Conservation (phyloP, 306 rosid species). For the Cucurbita argyrosperma region DNA sequence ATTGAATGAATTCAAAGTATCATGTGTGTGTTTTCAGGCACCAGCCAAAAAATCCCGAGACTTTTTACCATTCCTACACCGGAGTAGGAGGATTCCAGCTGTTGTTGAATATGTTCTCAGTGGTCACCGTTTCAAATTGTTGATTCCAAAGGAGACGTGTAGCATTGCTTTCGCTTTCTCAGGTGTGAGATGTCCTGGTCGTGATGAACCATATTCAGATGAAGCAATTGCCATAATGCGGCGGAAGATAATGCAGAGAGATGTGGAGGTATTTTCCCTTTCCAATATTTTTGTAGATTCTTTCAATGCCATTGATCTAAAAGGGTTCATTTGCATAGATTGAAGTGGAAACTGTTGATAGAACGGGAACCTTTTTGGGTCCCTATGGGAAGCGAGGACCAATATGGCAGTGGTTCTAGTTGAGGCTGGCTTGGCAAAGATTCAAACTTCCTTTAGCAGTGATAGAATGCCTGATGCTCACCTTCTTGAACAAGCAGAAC, state of each 20-base stretch:
- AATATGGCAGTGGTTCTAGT: constrained; percentile 64
- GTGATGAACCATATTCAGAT: constrained; percentile 78
- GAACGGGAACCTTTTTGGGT: constrained; percentile 91
- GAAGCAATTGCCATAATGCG: constrained; percentile 96
- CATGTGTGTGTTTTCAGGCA: constrained; percentile 34
- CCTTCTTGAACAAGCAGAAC: constrained; percentile 77
- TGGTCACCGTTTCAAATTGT: constrained; percentile 95
- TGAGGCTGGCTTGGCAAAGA: constrained; percentile 90
- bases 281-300: background rate
- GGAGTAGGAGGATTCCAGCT: constrained; percentile 82
- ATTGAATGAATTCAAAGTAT: background rate
- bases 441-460: constrained; percentile 70
- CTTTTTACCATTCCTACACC: constrained; percentile 78
- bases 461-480: constrained; percentile 82
- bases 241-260: constrained; percentile 95
- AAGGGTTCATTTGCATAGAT: constrained; percentile 28
- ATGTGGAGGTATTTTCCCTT: constrained; percentile 59
- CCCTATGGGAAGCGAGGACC: constrained; percentile 77
- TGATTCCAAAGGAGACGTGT: constrained; percentile 96
- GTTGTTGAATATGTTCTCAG: constrained; percentile 94
- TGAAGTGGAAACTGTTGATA: constrained; percentile 90
- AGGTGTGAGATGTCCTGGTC: constrained; percentile 96
- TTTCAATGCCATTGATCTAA: background rate
- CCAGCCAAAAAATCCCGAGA: constrained; percentile 80
- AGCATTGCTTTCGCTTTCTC: constrained; percentile 89